phyloP scores from a whole-genome alignment of 768 basidiomycete genomes.

The Antrodiella citrinella region DNA sequence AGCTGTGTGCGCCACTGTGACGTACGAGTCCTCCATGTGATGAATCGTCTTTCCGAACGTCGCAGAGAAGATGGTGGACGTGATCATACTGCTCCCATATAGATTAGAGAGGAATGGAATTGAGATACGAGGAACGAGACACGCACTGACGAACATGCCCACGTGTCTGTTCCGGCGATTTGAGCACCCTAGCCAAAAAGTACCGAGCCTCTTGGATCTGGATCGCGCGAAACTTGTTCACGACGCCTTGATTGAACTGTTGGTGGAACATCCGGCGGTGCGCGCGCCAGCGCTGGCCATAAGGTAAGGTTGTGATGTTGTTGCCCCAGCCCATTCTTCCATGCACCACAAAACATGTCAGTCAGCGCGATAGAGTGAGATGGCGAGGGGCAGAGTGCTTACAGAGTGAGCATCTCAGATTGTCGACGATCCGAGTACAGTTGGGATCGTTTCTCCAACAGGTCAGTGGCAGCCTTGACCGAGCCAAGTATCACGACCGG shows the following conservation, averaged over 20 bases:
- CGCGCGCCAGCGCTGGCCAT: too few relatives aligned
- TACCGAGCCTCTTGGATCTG: neutral
- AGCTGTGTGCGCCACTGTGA: neutral
- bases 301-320: neutral
- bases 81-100: neutral
- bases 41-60: neutral
- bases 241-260: constrained; percentile 1
- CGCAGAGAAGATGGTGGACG: neutral
- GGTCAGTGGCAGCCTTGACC: constrained; percentile 1
- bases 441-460: constrained; percentile 4
- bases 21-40: neutral
- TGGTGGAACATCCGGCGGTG: constrained; percentile 6
- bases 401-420: neutral
- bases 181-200: neutral
- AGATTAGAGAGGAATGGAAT: too few relatives aligned
- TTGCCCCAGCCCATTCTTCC: neutral
- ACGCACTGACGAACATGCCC: neutral
- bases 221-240: neutral
- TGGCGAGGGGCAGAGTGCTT: neutral
- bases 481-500: too few relatives aligned
- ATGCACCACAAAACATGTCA: neutral
- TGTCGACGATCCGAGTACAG: constrained; percentile 6
- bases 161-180: neutral
- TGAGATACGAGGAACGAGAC: neutral
- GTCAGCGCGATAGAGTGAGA: neutral